Base-by-base conservation (phyloP, 345 rosid species). In the Leavenworthia alabamica region DNA sequence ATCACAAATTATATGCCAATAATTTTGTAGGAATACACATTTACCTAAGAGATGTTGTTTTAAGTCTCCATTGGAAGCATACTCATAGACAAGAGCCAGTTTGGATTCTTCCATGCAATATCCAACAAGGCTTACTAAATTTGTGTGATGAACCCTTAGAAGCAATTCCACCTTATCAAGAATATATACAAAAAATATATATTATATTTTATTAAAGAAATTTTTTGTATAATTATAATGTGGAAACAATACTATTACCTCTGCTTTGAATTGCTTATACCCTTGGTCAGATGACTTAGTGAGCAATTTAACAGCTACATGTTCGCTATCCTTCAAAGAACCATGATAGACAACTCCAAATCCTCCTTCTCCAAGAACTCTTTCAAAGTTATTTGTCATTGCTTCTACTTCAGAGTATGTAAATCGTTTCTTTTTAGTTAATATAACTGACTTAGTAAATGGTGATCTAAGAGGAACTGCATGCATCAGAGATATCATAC, bases 271-370 rank as follows among this genome's bases (percentile, higher is more conserved):
- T 33, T 78, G 46, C 23, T 55, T 75, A 20, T 67, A 71, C 7
- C 64, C 64, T 31, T 78, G 77, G 2, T 23, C 22, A 9, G 19
- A 47, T 6, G 52, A 47, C 1, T 24, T 17, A 47, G 52, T n/a
- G 2, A 47, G 32, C 1, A 47, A 72, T 63, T 75, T 75, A 7
- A 78, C 70, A 3, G 79, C 82, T 1, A 74, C 75, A 36, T 56
- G 48, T 54, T 50, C 46, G 40, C 3, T 43, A 20, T 2, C 64
- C 44, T 6, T 55, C 7, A 70, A 33, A 42, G 2, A 55, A 32
- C 82, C 82, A 23, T 55, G 75, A 60, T 63, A 68, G 47, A 75
- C 76, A 3, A 60, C 35, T 24, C 77, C 77, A 10, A 75, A 78
- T 6, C 67, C 74, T 48, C 79, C 82, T 41, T 74, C 60, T 1